Percentiles rank a stretch among this genome's conserved stretches.
Evolutionary conservation across 768 basidiomycete genomes (phyloP).

Genomic region (Rhodotorula graminis): DNA sequence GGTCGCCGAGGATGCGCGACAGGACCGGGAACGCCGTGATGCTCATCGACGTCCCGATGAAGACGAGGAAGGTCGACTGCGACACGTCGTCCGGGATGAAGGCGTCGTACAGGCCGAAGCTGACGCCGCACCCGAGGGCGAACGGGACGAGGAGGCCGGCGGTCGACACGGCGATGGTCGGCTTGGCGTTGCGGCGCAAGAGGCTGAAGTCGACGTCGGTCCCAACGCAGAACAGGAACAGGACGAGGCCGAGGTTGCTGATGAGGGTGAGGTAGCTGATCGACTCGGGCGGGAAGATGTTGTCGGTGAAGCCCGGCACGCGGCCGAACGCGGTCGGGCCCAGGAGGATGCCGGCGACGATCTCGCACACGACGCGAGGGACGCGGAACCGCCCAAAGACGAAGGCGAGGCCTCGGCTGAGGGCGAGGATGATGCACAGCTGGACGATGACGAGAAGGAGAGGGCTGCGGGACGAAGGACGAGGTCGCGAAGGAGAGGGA

Average conservation of each 20-base stretch:
- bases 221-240: conserved; percentile 64
- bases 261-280: conserved; percentile 50
- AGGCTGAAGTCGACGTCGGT: conserved; percentile 74
- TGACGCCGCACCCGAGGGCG: conserved; percentile 69
- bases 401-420: conserved; percentile 69
- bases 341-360: conserved; percentile 60
- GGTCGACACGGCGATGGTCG: conserved; percentile 59
- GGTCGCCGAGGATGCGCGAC: conserved; percentile 65
- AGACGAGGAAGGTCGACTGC: conserved; percentile 67
- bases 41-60: conserved; percentile 74
- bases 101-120: conserved; percentile 67
- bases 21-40: conserved; percentile 60
- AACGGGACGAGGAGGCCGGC: conserved; percentile 72
- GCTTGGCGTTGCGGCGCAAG: conserved; percentile 60
- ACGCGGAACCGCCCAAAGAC: conserved; percentile 67
- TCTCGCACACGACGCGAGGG: conserved; percentile 67
- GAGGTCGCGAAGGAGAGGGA: no score
- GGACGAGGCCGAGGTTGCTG: conserved; percentile 35
- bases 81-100: conserved; percentile 57
- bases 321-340: conserved; percentile 57
- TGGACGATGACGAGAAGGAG: conserved; percentile 43
- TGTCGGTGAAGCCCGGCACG: conserved; percentile 71
- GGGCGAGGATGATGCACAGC: conserved; percentile 61
- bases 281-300: conserved; percentile 72
- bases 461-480: conserved; percentile 26